Base-by-base conservation (phyloP, 2,329 filamentous ascomycete species). In the Colletotrichum brevisporum region DNA sequence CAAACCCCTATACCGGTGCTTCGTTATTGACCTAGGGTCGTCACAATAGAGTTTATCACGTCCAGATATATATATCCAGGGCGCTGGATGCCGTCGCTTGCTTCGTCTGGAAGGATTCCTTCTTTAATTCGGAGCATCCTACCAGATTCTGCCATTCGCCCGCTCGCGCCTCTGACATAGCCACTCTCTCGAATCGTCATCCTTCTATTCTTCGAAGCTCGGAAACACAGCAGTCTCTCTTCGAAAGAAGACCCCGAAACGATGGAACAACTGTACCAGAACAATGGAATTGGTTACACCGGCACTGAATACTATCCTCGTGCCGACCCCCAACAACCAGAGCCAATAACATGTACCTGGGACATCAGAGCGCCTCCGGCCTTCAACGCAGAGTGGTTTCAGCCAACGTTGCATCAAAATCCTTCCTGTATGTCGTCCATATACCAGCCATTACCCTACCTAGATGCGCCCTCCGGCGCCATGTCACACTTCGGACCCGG, bases 1-100 rank as follows among this genome's bases (percentile, higher is more conserved):
- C 63, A 62, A 55, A 55, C 16, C 24, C n/a, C n/a, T 50, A 66
- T 62, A 62, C 41, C 16, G 26, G 15, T 9, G 27, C 57, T 18
- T 21, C 13, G 18, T 39, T 62, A 66, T 62, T 47, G 63, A 48
- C 48, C 45, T 3, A 50, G 50, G 50, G 16, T 39, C 3, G 31
- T 39, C 13, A n/a, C 9, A 62, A 62, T 41, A 54, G 47, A 63
- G 57, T 62, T 54, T 21, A 41, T 50, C 21, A 39, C 27, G 8
- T 39, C 21, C 24, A 21, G 39, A 50, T 66, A 62, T 55, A 62
- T 55, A 66, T 62, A 65, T 65, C 63, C 16, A 43, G 48, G 24
- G 26, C 16, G 26, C 3, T 6, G 10, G 24, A 39, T 50, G 43
- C 21, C 9, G 9, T 55, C 18, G n/a, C n/a, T 24, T 50, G 13